Base-by-base conservation (phyloP, 371 early-diverging fungal genomes). In the Capniomyces stellatus region DNA sequence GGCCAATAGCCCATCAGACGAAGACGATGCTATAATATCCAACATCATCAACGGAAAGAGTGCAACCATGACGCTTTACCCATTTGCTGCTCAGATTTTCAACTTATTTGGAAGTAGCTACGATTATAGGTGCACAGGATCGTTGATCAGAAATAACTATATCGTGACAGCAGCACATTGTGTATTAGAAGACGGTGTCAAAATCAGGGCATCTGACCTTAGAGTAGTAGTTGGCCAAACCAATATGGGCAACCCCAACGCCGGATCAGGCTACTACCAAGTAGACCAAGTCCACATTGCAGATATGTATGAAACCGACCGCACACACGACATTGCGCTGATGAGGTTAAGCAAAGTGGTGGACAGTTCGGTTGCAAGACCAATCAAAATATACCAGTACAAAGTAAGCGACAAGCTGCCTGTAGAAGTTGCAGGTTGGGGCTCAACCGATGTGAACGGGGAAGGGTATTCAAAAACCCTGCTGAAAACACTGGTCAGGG, bases 41-140 rank as follows among this genome's bases (percentile, higher is more conserved):
- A n/a, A n/a, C n/a, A n/a, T n/a, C n/a, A n/a, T n/a, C n/a, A n/a
- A n/a, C n/a, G n/a, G n/a, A n/a, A n/a, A n/a, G n/a, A n/a, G n/a
- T n/a, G n/a, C n/a, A n/a, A n/a, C n/a, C n/a, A n/a, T n/a, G n/a
- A n/a, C n/a, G n/a, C n/a, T n/a, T n/a, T n/a, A n/a, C n/a, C n/a
- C n/a, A n/a, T n/a, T n/a, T n/a, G n/a, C n/a, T n/a, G n/a, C n/a
- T n/a, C n/a, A n/a, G n/a, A n/a, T n/a, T n/a, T n/a, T n/a, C n/a
- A n/a, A n/a, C n/a, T n/a, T n/a, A n/a, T n/a, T n/a, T n/a, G n/a
- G n/a, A n/a, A n/a, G n/a, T n/a, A n/a, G n/a, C n/a, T n/a, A n/a
- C n/a, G n/a, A n/a, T n/a, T n/a, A n/a, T n/a, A n/a, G n/a, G n/a
- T 49, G 49, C 29, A 49, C 49, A 24, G 49, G 49, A 49, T 21